phyloP scores from a whole-genome alignment of 2,329 filamentous ascomycete genomes.

The Colletotrichum melonis region DNA sequence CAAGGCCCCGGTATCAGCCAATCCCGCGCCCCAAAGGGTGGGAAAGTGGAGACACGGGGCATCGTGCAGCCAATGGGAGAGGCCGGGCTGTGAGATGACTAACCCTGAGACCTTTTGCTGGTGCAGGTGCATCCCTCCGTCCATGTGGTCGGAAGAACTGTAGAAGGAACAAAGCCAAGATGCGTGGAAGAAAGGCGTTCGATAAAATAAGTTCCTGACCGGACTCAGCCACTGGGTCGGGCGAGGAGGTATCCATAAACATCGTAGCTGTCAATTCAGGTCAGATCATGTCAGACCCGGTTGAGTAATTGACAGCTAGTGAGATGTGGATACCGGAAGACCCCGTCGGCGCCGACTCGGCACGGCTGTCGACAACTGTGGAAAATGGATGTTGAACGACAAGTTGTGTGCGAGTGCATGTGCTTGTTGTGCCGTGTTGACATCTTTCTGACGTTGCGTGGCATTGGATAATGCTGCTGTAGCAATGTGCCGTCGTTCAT shows the following conservation, averaged over 20 bases:
- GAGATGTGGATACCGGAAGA: background rate
- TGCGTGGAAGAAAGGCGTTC: background rate
- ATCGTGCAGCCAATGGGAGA: background rate
- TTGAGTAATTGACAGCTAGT: background rate
- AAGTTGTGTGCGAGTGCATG: background rate
- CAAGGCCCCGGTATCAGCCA: background rate
- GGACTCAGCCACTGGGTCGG: conserved; percentile 9
- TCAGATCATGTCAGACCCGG: background rate
- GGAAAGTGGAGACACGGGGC: background rate
- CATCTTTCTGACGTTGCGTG: background rate
- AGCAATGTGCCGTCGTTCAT: background rate
- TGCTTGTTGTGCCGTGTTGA: background rate
- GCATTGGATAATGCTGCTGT: conserved; percentile 1
- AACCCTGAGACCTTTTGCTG: background rate
- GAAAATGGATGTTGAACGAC: background rate
- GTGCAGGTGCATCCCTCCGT: background rate
- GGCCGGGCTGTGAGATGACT: background rate
- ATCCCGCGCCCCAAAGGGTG: background rate
- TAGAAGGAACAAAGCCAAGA: background rate
- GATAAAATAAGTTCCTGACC: too few relatives aligned
- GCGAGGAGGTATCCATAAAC: background rate
- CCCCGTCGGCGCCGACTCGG: conserved; percentile 23
- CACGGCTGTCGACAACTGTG: background rate
- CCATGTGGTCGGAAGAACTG: background rate
- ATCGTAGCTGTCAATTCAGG: background rate